phyloP scores from a whole-genome alignment of 2,329 filamentous ascomycete species.

The Penicillium brevicompactum region DNA sequence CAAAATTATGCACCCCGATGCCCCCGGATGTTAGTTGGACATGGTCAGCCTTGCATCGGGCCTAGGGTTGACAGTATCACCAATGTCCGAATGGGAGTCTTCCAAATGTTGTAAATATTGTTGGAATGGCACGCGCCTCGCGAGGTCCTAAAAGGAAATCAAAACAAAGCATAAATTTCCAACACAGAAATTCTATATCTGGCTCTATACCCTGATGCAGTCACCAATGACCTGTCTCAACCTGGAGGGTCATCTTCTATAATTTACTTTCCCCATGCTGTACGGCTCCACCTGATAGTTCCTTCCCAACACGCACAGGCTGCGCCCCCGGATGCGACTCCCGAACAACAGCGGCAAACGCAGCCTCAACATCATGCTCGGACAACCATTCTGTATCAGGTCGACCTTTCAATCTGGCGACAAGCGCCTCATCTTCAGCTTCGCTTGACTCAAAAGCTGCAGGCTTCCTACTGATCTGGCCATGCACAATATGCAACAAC shows the following conservation, averaged over 20 bases:
- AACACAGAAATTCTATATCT: no score
- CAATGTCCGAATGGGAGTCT: background rate
- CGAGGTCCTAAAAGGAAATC: no score
- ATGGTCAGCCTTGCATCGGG: background rate
- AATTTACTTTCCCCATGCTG: background rate
- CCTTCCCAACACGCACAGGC: background rate
- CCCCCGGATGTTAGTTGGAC: background rate
- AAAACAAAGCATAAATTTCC: no score
- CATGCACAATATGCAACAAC: conserved; percentile 39
- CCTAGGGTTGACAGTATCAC: background rate
- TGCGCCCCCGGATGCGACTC: conserved; percentile 1
- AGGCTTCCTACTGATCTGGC: conserved; percentile 11
- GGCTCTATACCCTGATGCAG: background rate
- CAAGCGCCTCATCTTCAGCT: conserved; percentile 43
- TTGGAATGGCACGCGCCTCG: no score
- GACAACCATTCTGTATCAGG: conserved; percentile 48
- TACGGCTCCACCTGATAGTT: background rate
- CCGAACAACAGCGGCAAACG: conserved; percentile 31
- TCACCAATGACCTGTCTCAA: background rate
- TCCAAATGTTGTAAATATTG: background rate
- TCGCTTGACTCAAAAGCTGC: conserved; percentile 4
- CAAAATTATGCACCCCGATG: background rate
- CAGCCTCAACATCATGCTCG: conserved; percentile 49
- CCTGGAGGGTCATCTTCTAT: background rate
- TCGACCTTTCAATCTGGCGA: conserved; percentile 38